phyloP scores from a whole-genome alignment of 176 grass and related monocot species.

The Puya raimondii region DNA sequence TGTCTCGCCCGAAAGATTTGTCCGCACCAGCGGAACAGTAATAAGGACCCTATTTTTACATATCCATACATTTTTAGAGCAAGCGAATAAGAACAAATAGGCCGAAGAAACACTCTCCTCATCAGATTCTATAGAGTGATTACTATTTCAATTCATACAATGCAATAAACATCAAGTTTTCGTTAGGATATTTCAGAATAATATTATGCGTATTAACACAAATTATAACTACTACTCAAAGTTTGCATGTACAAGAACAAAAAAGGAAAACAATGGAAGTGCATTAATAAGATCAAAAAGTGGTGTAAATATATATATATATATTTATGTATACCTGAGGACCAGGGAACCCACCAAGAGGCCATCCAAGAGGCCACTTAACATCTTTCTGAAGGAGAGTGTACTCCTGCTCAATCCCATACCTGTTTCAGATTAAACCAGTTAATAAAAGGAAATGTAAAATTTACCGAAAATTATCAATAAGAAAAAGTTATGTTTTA shows the following conservation, averaged over 20 bases:
- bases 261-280: not conserved
- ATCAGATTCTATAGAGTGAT: too few relatives aligned
- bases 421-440: constrained; percentile 32
- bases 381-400: constrained; percentile 87
- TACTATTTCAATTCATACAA: too few relatives aligned
- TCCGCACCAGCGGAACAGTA: constrained; percentile 62
- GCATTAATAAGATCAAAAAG: not conserved
- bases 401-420: constrained; percentile 94
- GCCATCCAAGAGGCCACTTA: constrained; percentile 94
- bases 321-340: constrained; percentile 48
- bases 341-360: constrained; percentile 74
- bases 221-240: too few relatives aligned
- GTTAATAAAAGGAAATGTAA: not conserved
- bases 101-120: not conserved
- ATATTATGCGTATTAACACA: too few relatives aligned
- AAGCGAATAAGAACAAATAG: not conserved
- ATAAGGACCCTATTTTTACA: constrained; percentile 54
- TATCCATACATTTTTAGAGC: not conserved
- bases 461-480: not conserved
- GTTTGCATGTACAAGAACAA: too few relatives aligned
- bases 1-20: constrained; percentile 63
- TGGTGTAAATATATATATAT: not conserved
- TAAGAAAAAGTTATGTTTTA: not conserved
- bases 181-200: too few relatives aligned
- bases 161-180: too few relatives aligned